Evolutionary conservation across 2,329 filamentous ascomycete species (phyloP).

Genomic region (Cadophora sp.): DNA sequence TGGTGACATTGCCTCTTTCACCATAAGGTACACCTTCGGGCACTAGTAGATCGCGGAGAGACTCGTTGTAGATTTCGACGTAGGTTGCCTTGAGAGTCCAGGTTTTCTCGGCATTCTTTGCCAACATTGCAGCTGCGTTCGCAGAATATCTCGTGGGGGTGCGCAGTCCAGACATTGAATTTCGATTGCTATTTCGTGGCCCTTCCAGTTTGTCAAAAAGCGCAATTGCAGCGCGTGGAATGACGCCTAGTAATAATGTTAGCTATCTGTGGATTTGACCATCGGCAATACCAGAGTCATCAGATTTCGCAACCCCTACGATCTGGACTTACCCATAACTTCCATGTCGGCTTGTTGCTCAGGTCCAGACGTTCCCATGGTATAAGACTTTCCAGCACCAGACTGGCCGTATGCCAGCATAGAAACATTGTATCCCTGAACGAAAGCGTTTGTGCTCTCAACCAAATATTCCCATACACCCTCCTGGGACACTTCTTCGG

Average conservation of each 20-base stretch:
- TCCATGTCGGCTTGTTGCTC: constrained; percentile 73
- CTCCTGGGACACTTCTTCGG: constrained; percentile 81
- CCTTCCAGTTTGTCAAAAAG: constrained; percentile 88
- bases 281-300: not conserved
- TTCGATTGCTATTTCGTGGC: constrained; percentile 57
- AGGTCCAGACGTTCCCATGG: constrained; percentile 95
- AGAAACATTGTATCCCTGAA: constrained; percentile 98
- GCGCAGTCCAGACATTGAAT: constrained; percentile 78
- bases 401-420: constrained; percentile 97
- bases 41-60: constrained; percentile 86
- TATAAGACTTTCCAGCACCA: constrained; percentile 96
- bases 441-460: constrained; percentile 88
- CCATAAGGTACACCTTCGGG: constrained; percentile 72
- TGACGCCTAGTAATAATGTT: constrained; percentile 71
- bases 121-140: constrained; percentile 33
- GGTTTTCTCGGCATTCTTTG: constrained; percentile 64
- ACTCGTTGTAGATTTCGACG: constrained; percentile 98
- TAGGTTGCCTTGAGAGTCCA: constrained; percentile 96
- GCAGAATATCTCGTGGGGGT: constrained; percentile 81
- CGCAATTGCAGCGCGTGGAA: constrained; percentile 84
- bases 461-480: constrained; percentile 93
- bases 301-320: not conserved
- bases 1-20: constrained; percentile 83
- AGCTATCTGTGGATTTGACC: constrained; percentile 24
- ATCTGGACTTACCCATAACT: constrained; percentile 74